A percentile compares a stretch with the other conserved stretches of the same genome.
Evolutionary conservation across 225 moss, liverwort and hornwort species (phyloP).

Genomic region (Ulota crispa): DNA sequence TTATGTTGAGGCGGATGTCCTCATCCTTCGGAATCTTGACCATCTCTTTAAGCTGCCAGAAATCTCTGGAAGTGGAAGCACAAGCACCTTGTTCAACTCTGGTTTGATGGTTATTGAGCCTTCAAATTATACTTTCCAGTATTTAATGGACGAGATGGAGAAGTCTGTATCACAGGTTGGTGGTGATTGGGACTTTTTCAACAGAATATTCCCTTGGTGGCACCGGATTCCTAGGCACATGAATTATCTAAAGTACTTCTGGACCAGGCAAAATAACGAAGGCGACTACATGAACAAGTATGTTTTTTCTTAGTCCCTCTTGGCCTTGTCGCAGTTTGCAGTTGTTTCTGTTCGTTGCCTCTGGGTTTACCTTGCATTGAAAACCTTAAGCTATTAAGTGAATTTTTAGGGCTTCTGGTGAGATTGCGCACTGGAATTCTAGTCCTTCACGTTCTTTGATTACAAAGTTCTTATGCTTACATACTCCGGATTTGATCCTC

Average conservation of each 20-base stretch:
- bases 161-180: conserved; percentile 49
- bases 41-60: conserved; percentile 63
- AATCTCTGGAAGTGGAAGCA: conserved; percentile 61
- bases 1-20: conserved; percentile 64
- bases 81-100: conserved; percentile 57
- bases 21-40: conserved; percentile 62
- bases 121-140: conserved; percentile 65
- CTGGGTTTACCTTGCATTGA: neutral
- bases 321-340: neutral
- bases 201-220: conserved; percentile 72
- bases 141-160: conserved; percentile 58
- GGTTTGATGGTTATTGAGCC: conserved; percentile 85
- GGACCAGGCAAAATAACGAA: conserved; percentile 58
- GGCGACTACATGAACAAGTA: conserved; percentile 46
- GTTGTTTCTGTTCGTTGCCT: neutral
- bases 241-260: conserved; percentile 70
- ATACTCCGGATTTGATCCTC: neutral
- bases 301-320: neutral
- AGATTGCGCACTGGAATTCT: neutral
- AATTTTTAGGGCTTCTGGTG: neutral
- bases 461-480: neutral
- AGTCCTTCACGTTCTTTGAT: neutral
- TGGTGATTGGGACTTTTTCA: conserved; percentile 70
- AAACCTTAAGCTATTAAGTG: neutral
- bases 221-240: conserved; percentile 60